Percentiles rank a stretch among this genome's conserved stretches.
Conservation (phyloP, 2,329 filamentous ascomycete genomes). For the Aspergillus sp. region DNA sequence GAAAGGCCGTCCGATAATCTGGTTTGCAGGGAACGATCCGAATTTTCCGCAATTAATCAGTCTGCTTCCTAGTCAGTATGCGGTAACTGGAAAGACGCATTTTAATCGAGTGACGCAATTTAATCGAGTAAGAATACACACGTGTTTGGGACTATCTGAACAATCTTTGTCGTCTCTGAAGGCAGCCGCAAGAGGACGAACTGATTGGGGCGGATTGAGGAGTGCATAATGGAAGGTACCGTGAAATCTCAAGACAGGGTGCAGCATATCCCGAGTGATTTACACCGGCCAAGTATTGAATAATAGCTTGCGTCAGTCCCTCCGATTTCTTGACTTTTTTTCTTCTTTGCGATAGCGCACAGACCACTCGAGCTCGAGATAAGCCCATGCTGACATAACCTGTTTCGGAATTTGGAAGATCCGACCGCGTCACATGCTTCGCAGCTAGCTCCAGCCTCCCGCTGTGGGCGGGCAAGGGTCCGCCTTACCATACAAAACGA, state of each 20-base stretch:
- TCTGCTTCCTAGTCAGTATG: conserved; percentile 51
- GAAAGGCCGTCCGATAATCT: conserved; percentile 88
- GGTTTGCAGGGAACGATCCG: conserved; percentile 85
- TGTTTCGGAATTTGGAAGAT: conserved; percentile 8
- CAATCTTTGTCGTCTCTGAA: conserved; percentile 61
- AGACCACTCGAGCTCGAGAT: conserved; percentile 22
- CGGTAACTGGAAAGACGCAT: conserved; percentile 10
- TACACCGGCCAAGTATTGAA: not conserved
- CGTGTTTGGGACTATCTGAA: conserved; percentile 66
- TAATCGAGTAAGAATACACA: conserved; percentile 52
- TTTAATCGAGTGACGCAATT: conserved; percentile 23
- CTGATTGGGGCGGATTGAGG: conserved; percentile 42
- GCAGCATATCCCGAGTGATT: not conserved
- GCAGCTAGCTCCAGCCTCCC: not conserved
- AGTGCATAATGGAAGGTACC: conserved; percentile 39
- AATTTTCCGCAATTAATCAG: conserved; percentile 91
- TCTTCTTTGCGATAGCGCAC: conserved; percentile 29
- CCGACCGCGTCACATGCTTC: conserved; percentile 11
- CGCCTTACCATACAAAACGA: conserved; percentile 12
- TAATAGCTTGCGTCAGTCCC: conserved; percentile 1
- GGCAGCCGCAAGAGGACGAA: conserved; percentile 48
- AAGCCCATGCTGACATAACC: conserved; percentile 17
- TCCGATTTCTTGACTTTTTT: conserved; percentile 15
- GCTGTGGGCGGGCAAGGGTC: not conserved
- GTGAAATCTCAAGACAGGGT: not conserved